phyloP scores from a whole-genome alignment of 805 yeast species.

The Isabelozyma pseudorhagii region DNA sequence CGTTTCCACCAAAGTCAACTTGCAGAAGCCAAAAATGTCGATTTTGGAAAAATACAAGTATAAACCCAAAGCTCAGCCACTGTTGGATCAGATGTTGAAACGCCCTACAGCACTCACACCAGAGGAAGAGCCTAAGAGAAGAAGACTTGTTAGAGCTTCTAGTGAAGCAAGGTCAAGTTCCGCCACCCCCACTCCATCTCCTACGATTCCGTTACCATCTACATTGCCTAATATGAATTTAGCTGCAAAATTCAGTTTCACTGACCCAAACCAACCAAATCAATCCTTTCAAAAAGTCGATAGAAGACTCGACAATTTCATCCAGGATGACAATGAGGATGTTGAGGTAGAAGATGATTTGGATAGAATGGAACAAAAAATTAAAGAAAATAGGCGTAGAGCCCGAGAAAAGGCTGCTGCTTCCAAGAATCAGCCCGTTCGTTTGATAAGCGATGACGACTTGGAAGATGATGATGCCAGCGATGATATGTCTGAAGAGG shows the following conservation, averaged over 20 bases:
- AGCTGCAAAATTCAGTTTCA: slow-evolving; percentile 6
- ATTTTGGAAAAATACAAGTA: slow-evolving; percentile 40
- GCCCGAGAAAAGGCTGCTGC: slow-evolving; percentile 9
- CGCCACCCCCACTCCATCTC: slow-evolving; percentile 2
- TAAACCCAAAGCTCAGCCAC: slow-evolving; percentile 29
- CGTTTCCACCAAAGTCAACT: slow-evolving; percentile 36
- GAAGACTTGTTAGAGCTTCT: slow-evolving; percentile 36
- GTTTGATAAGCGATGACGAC: slow-evolving; percentile 45
- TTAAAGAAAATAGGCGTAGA: slow-evolving; percentile 28
- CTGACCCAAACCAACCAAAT: slow-evolving; percentile 4
- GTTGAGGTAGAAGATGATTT: slow-evolving; percentile 24
- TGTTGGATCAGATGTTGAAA: slow-evolving; percentile 18
- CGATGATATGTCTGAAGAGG: slow-evolving; percentile 49
- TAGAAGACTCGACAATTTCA: slow-evolving; percentile 1
- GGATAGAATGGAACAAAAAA: slow-evolving; percentile 38
- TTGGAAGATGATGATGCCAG: slow-evolving; percentile 39
- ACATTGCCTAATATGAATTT: not conserved
- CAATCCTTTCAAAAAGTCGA: slow-evolving; percentile 3
- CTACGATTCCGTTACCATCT: slow-evolving; percentile 1
- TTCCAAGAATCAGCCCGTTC: slow-evolving; percentile 7
- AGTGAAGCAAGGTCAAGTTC: slow-evolving; percentile 11
- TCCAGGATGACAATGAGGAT: slow-evolving; percentile 7
- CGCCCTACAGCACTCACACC: not conserved
- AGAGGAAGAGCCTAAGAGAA: slow-evolving; percentile 19
- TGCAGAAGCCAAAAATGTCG: slow-evolving; percentile 37